Percentiles rank a stretch among this genome's conserved stretches.
Evolutionary conservation across 1,284 basidiomycete species (phyloP).

Genomic region (Albatrellus sp.): DNA sequence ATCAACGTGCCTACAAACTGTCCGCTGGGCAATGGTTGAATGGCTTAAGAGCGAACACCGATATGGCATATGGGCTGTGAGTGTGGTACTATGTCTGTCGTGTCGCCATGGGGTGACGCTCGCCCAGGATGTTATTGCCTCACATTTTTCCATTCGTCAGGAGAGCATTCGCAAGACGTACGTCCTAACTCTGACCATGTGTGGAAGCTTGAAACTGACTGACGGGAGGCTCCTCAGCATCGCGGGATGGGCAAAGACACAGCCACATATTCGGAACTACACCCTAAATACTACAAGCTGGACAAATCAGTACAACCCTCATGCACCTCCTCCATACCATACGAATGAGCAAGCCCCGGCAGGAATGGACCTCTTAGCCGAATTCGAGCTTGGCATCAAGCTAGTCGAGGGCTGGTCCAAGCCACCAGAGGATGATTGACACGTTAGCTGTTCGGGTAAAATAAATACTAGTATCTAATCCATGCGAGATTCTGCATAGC

Average conservation of each 20-base stretch:
- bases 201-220: too few relatives aligned
- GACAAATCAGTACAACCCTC: too few relatives aligned
- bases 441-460: background rate
- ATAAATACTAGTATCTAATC: background rate
- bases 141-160: conserved; percentile 31
- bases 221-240: conserved; percentile 18
- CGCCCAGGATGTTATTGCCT: conserved; percentile 33
- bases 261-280: conserved; percentile 18
- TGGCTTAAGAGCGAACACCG: conserved; percentile 33
- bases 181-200: conserved; percentile 9
- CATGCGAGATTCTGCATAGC: background rate
- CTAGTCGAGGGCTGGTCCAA: conserved; percentile 11
- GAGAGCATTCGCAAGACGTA: conserved; percentile 30
- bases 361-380: conserved; percentile 6
- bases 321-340: too few relatives aligned
- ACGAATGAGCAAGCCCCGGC: background rate
- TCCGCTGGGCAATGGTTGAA: conserved; percentile 37
- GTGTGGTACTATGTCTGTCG: conserved; percentile 8
- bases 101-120: background rate
- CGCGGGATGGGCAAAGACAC: conserved; percentile 22
- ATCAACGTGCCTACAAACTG: conserved; percentile 27
- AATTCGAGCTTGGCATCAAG: conserved; percentile 14
- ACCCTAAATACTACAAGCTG: background rate
- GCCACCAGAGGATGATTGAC: background rate
- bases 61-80: conserved; percentile 33